Evolutionary conservation across 768 basidiomycete genomes (phyloP).

Genomic region (Panus rudis): DNA sequence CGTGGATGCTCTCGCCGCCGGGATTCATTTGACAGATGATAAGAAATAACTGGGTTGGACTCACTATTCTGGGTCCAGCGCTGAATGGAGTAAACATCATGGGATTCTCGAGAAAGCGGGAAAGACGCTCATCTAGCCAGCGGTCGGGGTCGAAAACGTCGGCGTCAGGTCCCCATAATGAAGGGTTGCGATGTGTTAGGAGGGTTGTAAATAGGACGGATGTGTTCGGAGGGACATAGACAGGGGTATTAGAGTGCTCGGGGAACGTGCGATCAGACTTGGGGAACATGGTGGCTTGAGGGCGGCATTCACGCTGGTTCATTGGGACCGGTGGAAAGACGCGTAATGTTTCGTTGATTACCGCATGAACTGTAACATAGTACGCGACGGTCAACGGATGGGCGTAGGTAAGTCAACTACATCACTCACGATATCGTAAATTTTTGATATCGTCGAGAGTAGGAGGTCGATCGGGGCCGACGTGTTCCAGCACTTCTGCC

Average conservation of each 20-base stretch:
- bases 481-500: slow-evolving; percentile 51
- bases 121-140: slow-evolving; percentile 59
- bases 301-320: slow-evolving; percentile 56
- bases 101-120: slow-evolving; percentile 47
- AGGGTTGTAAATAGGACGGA: slow-evolving; percentile 54
- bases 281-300: slow-evolving; percentile 43
- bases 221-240: slow-evolving; percentile 55
- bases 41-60: too few species aligned
- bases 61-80: slow-evolving; percentile 53
- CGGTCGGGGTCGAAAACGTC: slow-evolving; percentile 74
- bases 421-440: slow-evolving; percentile 57
- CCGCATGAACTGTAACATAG: slow-evolving; percentile 51
- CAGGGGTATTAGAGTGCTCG: slow-evolving; percentile 22
- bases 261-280: slow-evolving; percentile 42
- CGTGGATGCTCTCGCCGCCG: background rate
- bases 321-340: slow-evolving; percentile 76
- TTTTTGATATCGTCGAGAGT: slow-evolving; percentile 50
- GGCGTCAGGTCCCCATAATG: slow-evolving; percentile 70
- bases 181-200: slow-evolving; percentile 58
- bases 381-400: slow-evolving; percentile 5
- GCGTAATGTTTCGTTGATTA: slow-evolving; percentile 72
- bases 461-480: slow-evolving; percentile 40
- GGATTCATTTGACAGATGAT: background rate
- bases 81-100: slow-evolving; percentile 72
- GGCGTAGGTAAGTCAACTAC: slow-evolving; percentile 3